phyloP scores from a whole-genome alignment of 148 eudicot species.

The Nepenthes mirabilis region DNA sequence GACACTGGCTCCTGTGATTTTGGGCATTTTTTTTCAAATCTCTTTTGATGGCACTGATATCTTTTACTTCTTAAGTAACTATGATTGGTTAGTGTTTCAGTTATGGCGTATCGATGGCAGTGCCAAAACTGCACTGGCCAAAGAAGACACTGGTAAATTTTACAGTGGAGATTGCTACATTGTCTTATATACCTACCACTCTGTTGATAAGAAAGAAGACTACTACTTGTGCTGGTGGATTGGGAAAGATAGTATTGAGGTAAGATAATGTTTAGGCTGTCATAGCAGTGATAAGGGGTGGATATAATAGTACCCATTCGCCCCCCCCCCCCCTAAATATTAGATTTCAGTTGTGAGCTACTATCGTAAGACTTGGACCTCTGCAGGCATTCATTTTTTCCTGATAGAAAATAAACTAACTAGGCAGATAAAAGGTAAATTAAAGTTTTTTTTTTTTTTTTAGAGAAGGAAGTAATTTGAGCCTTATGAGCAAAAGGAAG shows the following conservation, averaged over 20 bases:
- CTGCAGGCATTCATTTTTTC: no score
- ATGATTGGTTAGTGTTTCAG: conserved; percentile 27
- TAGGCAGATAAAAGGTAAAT: no score
- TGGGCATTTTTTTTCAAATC: neutral
- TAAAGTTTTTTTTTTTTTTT: no score
- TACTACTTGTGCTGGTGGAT: conserved; percentile 98
- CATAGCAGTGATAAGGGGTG: no score
- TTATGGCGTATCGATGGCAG: conserved; percentile 90
- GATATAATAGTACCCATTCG: no score
- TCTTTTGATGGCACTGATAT: neutral
- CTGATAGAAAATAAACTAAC: no score
- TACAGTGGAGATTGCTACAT: conserved; percentile 97
- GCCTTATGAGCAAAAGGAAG: no score
- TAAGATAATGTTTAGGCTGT: conserved; percentile 9
- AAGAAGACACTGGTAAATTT: conserved; percentile 87
- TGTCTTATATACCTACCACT: conserved; percentile 74
- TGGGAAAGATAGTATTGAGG: conserved; percentile 96
- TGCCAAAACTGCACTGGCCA: conserved; percentile 74
- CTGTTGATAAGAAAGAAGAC: conserved; percentile 94
- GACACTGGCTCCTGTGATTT: neutral
- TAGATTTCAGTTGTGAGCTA: no score
- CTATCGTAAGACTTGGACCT: no score
- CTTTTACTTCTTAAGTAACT: neutral
- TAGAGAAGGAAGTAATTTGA: no score
- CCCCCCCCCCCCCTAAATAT: no score